Evolutionary conservation across 192 early-diverging fungal species (phyloP).

Genomic region (Coemansia sp.): DNA sequence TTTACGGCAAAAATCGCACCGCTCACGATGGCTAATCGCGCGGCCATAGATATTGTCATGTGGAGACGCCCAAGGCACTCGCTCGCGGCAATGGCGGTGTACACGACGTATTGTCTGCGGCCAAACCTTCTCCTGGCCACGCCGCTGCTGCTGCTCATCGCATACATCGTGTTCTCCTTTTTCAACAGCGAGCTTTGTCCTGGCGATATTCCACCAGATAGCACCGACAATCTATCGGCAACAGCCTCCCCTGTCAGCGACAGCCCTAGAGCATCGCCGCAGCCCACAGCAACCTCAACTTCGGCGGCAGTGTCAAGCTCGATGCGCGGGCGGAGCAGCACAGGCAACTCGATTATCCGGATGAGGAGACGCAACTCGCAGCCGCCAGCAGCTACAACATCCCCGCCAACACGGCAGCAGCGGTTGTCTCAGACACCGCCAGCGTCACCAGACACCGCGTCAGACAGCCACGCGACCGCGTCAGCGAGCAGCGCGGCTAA

Average conservation of each 20-base stretch:
- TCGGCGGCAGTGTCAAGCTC: not conserved
- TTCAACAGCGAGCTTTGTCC: slow-evolving; percentile 29
- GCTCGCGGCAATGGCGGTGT: slow-evolving; percentile 40
- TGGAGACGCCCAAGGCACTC: slow-evolving; percentile 44
- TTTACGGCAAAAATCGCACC: slow-evolving; percentile 54
- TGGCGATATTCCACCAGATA: not conserved
- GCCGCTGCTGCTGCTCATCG: slow-evolving; percentile 43
- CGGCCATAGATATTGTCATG: slow-evolving; percentile 32
- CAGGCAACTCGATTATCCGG: not conserved
- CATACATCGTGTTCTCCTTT: slow-evolving; percentile 43
- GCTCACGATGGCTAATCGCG: slow-evolving; percentile 28
- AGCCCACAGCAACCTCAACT: not conserved
- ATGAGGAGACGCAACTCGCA: slow-evolving; percentile 14
- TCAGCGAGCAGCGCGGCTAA: not conserved
- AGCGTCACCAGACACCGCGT: not conserved
- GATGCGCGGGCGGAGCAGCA: not conserved
- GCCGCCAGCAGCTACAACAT: slow-evolving; percentile 7
- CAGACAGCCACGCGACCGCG: not conserved
- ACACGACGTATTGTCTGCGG: slow-evolving; percentile 44
- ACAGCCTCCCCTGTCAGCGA: not conserved
- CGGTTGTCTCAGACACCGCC: not conserved
- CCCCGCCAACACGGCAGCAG: slow-evolving; percentile 19
- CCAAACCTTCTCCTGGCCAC: slow-evolving; percentile 46
- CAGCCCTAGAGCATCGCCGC: not conserved
- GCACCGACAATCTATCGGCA: too few species aligned